Percentiles rank a stretch among this genome's conserved stretches.
Conservation (phyloP, 441 rosid genomes). For the Adansonia rubrostipa region DNA sequence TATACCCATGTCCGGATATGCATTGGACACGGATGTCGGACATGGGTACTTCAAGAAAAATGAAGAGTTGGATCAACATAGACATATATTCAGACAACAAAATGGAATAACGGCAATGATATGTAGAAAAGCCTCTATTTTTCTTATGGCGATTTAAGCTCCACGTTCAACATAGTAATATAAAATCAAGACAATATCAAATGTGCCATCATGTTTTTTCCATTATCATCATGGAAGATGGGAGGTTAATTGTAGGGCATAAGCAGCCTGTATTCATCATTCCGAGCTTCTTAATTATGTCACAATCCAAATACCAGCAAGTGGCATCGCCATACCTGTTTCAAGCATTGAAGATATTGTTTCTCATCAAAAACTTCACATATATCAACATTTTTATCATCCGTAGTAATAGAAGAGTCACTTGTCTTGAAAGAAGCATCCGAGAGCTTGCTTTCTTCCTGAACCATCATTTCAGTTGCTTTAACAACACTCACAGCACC, state of each 20-base stretch:
- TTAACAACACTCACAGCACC: conserved; percentile 41
- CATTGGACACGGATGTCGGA: no score
- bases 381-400: conserved; percentile 36
- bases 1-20: no score
- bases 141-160: not conserved
- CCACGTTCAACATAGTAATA: not conserved
- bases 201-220: not conserved
- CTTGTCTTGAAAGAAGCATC: conserved; percentile 39
- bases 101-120: conserved; percentile 15
- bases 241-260: not conserved
- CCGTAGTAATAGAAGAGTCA: conserved; percentile 32
- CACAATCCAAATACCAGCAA: conserved; percentile 13
- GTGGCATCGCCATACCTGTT: conserved; percentile 46
- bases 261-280: conserved; percentile 3
- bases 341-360: conserved; percentile 31
- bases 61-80: no score
- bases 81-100: not conserved
- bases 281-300: conserved; percentile 13
- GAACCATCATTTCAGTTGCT: conserved; percentile 40
- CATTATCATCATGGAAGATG: not conserved
- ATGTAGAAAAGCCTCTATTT: not conserved
- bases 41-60: no score
- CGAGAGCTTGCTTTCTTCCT: conserved; percentile 39
- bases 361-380: conserved; percentile 43
- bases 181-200: not conserved